Base-by-base conservation (phyloP, 768 basidiomycete species). In the Rhodotorula taiwanensis region DNA sequence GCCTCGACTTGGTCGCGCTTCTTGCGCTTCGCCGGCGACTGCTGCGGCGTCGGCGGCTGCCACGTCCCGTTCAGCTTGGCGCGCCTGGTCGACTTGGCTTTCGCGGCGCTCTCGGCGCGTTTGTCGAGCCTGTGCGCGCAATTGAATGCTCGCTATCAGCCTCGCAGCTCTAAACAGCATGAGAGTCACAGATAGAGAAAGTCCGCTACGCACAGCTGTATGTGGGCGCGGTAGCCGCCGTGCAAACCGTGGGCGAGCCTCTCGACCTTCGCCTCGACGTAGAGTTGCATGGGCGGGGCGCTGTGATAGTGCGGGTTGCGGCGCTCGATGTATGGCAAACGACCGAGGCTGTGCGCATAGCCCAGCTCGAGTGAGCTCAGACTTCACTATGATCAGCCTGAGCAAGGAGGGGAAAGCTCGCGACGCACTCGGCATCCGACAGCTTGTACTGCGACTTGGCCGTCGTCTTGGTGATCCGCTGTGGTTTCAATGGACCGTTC, bases 391-490 rank as follows among this genome's bases (percentile, higher is more conserved):
- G 20, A 1, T 4, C 9, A 3, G 27, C n/a, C 11, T n/a, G 28
- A 25, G 28, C n/a, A 20, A 18, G 23, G 16, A 36, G 21, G 14
- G 18, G 20, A 16, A 42, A 48, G 16, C n/a, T n/a, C 6, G 25
- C 18, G 15, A 20, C 52, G n/a, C 39, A 64, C 60, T 61, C 16
- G 25, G 25, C 9, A 20, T 61, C 60, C 47, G 30, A 54, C 45
- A 61, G 52, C 60, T 61, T 61, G 60, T 61, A 65, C 18, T 36
- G 9, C 9, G 16, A 15, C 43, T 52, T 65, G n/a, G 54, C 54
- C 11, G 58, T 55, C 34, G 31, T 44, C 47, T 65, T 65, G 42
- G 53, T 49, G 47, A 65, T 59, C 27, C 58, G 58, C 64, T 60
- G 44, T 16, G 28, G 36, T 33, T 15, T n/a, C 42, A 45, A 10